Conservation (phyloP, 1,284 basidiomycete species). For the Papiliotrema laurentii region DNA sequence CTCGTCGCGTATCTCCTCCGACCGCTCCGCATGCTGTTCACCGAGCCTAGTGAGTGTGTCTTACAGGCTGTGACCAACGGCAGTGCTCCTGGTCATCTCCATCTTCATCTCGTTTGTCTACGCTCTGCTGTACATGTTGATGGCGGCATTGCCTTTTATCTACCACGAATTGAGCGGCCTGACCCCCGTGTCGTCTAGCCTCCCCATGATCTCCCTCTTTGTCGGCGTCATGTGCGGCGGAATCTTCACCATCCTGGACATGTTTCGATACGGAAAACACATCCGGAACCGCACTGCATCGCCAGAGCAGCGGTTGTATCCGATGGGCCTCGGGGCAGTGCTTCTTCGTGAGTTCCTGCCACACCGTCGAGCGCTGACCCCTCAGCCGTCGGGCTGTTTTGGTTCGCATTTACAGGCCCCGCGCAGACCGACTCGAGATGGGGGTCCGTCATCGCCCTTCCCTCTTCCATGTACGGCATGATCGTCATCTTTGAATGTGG, state of each 20-base stretch:
- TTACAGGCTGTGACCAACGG: neutral
- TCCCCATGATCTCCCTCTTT: slow-evolving; percentile 15
- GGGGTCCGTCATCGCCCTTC: slow-evolving; percentile 19
- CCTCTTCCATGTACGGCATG: slow-evolving; percentile 18
- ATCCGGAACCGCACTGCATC: slow-evolving; percentile 1
- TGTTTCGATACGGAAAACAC: slow-evolving; percentile 11
- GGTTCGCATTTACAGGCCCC: slow-evolving; percentile 25
- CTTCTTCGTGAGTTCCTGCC: neutral
- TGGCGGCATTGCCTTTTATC: slow-evolving; percentile 20
- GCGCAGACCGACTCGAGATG: slow-evolving; percentile 14
- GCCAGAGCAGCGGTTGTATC: slow-evolving; percentile 18
- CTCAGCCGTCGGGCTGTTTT: slow-evolving; percentile 15
- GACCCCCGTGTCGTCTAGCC: slow-evolving; percentile 1
- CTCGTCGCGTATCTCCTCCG: slow-evolving; percentile 16
- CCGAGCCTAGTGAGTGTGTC: slow-evolving; percentile 13
- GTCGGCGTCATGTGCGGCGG: slow-evolving; percentile 19
- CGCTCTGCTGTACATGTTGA: slow-evolving; percentile 24
- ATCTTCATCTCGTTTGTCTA: slow-evolving; percentile 25
- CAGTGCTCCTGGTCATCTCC: slow-evolving; percentile 18
- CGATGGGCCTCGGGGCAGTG: slow-evolving; percentile 11
- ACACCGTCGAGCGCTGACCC: neutral
- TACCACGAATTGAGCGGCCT: slow-evolving; percentile 19
- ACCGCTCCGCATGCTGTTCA: slow-evolving; percentile 17
- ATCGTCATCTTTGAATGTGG: slow-evolving; percentile 11
- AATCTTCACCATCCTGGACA: slow-evolving; percentile 15